These are phyloP conservation scores for Chlamydomonas incerta DNA, from an alignment of 139 green algal genomes.

Conservation along the genomic window DNA sequence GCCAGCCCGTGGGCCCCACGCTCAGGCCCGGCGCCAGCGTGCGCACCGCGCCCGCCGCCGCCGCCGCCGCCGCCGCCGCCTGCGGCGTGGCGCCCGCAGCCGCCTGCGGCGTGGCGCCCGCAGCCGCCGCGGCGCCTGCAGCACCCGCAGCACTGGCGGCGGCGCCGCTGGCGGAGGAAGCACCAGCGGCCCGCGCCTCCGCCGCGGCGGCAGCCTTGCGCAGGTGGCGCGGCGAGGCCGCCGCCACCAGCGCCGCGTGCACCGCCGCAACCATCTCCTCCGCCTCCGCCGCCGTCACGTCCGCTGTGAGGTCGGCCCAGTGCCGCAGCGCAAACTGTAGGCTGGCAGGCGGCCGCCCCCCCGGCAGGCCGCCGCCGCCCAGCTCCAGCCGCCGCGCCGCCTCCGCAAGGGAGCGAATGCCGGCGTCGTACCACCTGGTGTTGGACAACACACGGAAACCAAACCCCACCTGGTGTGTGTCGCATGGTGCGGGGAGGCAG, in stretches of 20 bases:
- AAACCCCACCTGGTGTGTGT: not conserved
- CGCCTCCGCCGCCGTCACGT: constrained; percentile 2
- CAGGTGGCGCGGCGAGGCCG: not conserved
- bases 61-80: too few relatives aligned
- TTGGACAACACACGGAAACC: not conserved
- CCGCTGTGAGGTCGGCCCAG: constrained; percentile 2
- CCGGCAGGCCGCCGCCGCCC: not conserved
- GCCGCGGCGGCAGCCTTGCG: not conserved
- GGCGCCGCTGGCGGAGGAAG: not conserved
- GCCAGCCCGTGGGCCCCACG: not conserved
- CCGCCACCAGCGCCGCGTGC: not conserved
- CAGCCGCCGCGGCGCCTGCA: too few relatives aligned
- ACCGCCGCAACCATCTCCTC: constrained; percentile 4
- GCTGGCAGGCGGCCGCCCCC: not conserved
- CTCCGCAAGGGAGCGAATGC: not conserved
- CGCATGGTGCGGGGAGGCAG: not conserved
- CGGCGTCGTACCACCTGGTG: constrained; percentile 26
- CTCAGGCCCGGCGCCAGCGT: not conserved
- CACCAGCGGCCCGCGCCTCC: too few relatives aligned
- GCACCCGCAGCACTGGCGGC: not conserved
- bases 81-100: too few relatives aligned
- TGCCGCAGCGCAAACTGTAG: not conserved
- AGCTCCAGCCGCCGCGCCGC: not conserved
- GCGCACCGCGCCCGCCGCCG: too few relatives aligned
- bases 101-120: too few relatives aligned